A percentile compares a stretch with the other conserved stretches of the same genome.
These are phyloP conservation scores for Strobilomyces echinocephalus DNA, from an alignment of 768 basidiomycete genomes.

Conservation along the genomic window DNA sequence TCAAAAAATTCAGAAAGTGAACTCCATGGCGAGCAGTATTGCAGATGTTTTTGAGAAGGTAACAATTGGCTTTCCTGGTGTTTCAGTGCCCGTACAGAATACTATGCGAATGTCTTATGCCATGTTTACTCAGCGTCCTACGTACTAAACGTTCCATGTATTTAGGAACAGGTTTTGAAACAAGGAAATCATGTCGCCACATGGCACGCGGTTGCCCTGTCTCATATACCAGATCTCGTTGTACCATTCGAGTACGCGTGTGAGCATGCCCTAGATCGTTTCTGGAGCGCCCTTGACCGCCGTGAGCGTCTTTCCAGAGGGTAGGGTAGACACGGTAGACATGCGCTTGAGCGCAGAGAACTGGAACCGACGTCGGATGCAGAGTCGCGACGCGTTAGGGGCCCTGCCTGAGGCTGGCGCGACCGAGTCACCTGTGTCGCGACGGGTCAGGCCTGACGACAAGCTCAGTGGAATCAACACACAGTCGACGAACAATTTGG, in stretches of 20 bases:
- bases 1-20: too few relatives aligned
- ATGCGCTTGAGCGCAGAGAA: conserved; percentile 98
- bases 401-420: conserved; percentile 49
- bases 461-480: too few relatives aligned
- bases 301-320: conserved; percentile 56
- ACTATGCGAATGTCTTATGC: too few relatives aligned
- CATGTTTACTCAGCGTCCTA: too few relatives aligned
- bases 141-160: too few relatives aligned
- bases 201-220: conserved; percentile 86
- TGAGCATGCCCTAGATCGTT: conserved; percentile 88
- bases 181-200: too few relatives aligned
- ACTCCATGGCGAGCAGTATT: too few relatives aligned
- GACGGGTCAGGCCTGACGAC: not conserved
- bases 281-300: conserved; percentile 97
- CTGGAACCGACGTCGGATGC: conserved; percentile 89
- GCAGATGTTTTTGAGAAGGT: too few relatives aligned
- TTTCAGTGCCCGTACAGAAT: too few relatives aligned
- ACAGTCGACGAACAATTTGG: too few relatives aligned
- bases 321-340: conserved; percentile 77
- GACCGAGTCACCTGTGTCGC: conserved; percentile 55
- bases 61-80: too few relatives aligned
- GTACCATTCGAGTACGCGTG: conserved; percentile 66
- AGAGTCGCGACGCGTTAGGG: conserved; percentile 55
- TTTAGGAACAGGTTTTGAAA: too few relatives aligned
- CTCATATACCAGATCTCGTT: conserved; percentile 94